Evolutionary conservation across 2,329 filamentous ascomycete species (phyloP).

Genomic region (Dendrostoma leiphaemia): DNA sequence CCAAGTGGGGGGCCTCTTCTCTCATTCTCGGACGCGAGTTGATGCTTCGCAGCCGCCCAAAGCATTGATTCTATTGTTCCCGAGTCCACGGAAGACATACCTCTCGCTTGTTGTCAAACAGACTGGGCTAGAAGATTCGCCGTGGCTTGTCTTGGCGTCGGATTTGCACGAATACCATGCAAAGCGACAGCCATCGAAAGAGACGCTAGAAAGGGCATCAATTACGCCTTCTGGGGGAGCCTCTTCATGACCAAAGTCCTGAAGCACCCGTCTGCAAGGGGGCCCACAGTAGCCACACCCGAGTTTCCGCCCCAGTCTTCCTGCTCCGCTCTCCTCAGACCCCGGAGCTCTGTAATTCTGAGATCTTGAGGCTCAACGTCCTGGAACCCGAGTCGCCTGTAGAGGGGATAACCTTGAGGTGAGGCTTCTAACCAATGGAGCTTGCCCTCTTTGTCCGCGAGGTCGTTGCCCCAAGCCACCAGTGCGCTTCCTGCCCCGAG

Average conservation of each 20-base stretch:
- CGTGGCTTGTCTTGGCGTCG: too few relatives aligned
- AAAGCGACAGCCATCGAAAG: too few relatives aligned
- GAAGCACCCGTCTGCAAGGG: constrained; percentile 20
- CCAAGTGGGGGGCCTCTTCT: too few relatives aligned
- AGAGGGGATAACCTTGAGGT: constrained; percentile 26
- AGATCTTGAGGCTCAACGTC: constrained; percentile 25
- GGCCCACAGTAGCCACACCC: constrained; percentile 22
- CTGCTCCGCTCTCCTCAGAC: constrained; percentile 12
- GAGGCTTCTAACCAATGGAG: constrained; percentile 27
- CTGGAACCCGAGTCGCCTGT: constrained; percentile 27
- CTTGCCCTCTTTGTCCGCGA: constrained; percentile 26
- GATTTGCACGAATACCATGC: too few relatives aligned
- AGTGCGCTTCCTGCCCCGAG: constrained; percentile 28
- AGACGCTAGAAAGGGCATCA: neutral
- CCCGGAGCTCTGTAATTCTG: constrained; percentile 3
- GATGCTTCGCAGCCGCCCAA: too few relatives aligned
- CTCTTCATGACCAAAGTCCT: constrained; percentile 28
- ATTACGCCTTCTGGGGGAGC: neutral
- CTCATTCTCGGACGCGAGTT: too few relatives aligned
- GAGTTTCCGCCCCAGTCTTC: constrained; percentile 26
- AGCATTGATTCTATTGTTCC: too few relatives aligned
- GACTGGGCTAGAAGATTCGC: too few relatives aligned
- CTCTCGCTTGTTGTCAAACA: too few relatives aligned
- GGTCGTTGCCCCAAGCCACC: constrained; percentile 23
- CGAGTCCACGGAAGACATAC: too few relatives aligned